Evolutionary conservation across 2,329 filamentous ascomycete species (phyloP), one percentile per base, ranked within the genome.

Genomic region (Ophidiomyces ophidiicola): DNA sequence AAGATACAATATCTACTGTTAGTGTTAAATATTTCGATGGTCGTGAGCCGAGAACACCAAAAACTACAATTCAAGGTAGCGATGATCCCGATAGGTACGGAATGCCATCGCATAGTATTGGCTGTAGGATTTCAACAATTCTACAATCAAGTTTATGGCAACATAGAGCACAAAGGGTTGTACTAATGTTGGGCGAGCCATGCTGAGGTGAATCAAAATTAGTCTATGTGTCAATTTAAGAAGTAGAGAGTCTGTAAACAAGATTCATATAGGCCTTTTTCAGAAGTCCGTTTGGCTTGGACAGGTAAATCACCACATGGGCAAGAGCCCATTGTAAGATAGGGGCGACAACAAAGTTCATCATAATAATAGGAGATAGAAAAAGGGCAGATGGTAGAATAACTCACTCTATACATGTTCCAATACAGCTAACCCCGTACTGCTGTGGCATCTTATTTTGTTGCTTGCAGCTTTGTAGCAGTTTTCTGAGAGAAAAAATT

Each of bases 341-440:
- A 74, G 71, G 71, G 71, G 71, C 71, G 71, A 75, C 71, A 74
- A 68, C 61, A 59, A 62, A 49, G 63, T 67, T 74, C 71, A 74
- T 75, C 71, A 71, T 66, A 48, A 47, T 54, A 57, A 46, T 44
- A 44, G 42, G 32, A n/a, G n/a, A n/a, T n/a, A 32, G 26, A 44
- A 20, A 14, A 11, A 36, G 15, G 29, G 40, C 42, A 44, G 24
- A 40, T 39, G n/a, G 46, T 23, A 32, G 32, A 39, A 32, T 15
- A 46, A 48, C 54, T 50, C 55, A 61, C 57, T 50, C 47, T n/a
- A n/a, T 45, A 41, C 40, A 39, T 33, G 32, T 30, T 21, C 26
- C 14, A 21, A 21, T 24, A 12, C 5, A 30, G 12, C 11, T 25
- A n/a, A n/a, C n/a, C n/a, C n/a, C n/a, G 26, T 14, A 11, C 12